These are phyloP conservation scores for Arthrobotrys sphaeroides DNA, from an alignment of 2,329 filamentous ascomycete species.

Conservation along the genomic window DNA sequence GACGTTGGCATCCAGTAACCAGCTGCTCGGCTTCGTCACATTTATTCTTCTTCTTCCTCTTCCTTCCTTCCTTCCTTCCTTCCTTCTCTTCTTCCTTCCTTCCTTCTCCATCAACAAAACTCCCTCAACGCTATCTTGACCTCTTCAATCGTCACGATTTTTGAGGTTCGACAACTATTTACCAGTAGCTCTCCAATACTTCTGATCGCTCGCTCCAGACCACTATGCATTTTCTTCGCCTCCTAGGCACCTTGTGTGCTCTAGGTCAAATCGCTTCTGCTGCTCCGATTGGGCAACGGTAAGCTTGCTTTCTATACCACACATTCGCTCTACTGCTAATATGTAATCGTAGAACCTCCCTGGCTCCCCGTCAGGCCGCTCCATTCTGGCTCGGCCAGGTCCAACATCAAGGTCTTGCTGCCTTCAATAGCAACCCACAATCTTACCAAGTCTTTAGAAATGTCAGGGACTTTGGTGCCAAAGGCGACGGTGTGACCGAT, in stretches of 20 bases:
- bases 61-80: background rate
- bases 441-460: conserved; percentile 65
- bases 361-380: conserved; percentile 20
- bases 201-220: conserved; percentile 27
- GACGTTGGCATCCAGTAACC: background rate
- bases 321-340: background rate
- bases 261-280: conserved; percentile 32
- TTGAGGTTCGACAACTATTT: conserved; percentile 8
- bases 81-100: background rate
- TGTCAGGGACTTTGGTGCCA: conserved; percentile 65
- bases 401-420: conserved; percentile 63
- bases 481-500: conserved; percentile 64
- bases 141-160: conserved; percentile 25
- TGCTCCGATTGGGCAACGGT: conserved; percentile 30
- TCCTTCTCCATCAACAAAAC: conserved; percentile 8
- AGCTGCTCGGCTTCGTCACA: background rate
- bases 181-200: background rate
- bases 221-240: conserved; percentile 32
- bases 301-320: background rate
- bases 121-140: background rate
- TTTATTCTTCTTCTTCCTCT: background rate
- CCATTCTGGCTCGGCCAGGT: conserved; percentile 60
- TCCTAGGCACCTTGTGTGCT: conserved; percentile 43
- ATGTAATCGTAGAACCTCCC: conserved; percentile 2
- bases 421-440: conserved; percentile 60